These are phyloP conservation scores for Aegilops umbellulata DNA, from an alignment of 176 grass and related monocot species.

Conservation along the genomic window DNA sequence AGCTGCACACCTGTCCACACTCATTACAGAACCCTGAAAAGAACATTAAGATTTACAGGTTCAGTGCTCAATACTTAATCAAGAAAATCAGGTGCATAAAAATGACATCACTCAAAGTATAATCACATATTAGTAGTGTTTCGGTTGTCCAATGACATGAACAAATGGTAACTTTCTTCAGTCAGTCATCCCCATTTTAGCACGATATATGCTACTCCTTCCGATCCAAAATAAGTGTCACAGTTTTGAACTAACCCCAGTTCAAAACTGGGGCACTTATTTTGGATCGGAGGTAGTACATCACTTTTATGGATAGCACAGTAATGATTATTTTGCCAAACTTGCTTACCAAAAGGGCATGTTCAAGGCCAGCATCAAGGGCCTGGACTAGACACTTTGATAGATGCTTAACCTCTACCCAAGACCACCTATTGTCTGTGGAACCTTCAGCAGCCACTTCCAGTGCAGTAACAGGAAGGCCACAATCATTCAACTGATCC, in stretches of 20 bases:
- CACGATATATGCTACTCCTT: neutral
- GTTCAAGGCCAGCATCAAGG: conserved; percentile 97
- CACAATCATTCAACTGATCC: conserved; percentile 70
- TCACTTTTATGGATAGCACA: conserved; percentile 7
- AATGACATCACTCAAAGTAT: neutral
- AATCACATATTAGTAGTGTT: neutral
- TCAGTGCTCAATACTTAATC: conserved; percentile 15
- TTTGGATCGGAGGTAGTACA: neutral
- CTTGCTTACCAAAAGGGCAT: conserved; percentile 77
- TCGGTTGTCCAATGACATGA: neutral
- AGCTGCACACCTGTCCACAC: conserved; percentile 78
- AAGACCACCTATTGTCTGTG: conserved; percentile 77
- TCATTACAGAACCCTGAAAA: conserved; percentile 72
- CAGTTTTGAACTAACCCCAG: too few relatives aligned
- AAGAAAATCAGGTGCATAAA: conserved; percentile 24
- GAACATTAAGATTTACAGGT: conserved; percentile 27
- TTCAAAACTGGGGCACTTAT: too few relatives aligned
- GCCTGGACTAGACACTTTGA: conserved; percentile 88
- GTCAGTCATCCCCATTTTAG: conserved; percentile 12
- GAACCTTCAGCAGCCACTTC: conserved; percentile 70
- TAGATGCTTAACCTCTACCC: conserved; percentile 89
- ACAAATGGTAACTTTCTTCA: conserved; percentile 4
- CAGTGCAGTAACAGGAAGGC: conserved; percentile 66
- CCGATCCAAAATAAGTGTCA: too few relatives aligned
- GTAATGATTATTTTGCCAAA: conserved; percentile 14